These are phyloP conservation scores for Kuraishia ogatae DNA, from an alignment of 805 yeast genomes.

Conservation along the genomic window DNA sequence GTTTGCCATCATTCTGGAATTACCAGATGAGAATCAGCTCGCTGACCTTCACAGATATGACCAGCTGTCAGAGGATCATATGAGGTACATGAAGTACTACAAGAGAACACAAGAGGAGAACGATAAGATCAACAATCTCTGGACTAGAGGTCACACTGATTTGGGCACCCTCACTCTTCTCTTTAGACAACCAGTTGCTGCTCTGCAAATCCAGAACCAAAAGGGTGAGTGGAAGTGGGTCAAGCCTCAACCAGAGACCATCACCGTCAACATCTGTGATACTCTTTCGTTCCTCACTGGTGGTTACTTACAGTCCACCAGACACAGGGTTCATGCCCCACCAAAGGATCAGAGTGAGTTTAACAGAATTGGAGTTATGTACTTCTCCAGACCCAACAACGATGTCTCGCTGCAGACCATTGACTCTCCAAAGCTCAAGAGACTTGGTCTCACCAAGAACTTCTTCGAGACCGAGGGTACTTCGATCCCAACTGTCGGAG, in stretches of 20 bases:
- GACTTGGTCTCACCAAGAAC: constrained; percentile 21
- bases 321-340: constrained; percentile 27
- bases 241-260: constrained; percentile 22
- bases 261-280: constrained; percentile 27
- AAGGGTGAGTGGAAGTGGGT: constrained; percentile 27
- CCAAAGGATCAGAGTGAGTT: constrained; percentile 21
- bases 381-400: constrained; percentile 24
- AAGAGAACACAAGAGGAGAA: constrained; percentile 21
- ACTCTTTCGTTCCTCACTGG: constrained; percentile 27
- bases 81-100: constrained; percentile 25
- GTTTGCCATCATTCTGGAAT: constrained; percentile 25
- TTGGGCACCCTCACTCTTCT: constrained; percentile 27
- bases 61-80: constrained; percentile 25
- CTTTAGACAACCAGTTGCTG: constrained; percentile 27
- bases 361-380: constrained; percentile 26
- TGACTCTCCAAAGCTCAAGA: constrained; percentile 22
- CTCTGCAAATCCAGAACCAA: constrained; percentile 24
- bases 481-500: constrained; percentile 8
- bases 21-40: constrained; percentile 23
- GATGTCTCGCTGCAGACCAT: constrained; percentile 20
- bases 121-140: constrained; percentile 20
- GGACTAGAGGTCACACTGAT: constrained; percentile 29
- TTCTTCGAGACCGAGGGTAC: constrained; percentile 5
- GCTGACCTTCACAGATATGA: constrained; percentile 23
- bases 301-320: constrained; percentile 25